Base-by-base conservation (phyloP, 345 rosid genomes). In the Carallia pectinifolia region DNA sequence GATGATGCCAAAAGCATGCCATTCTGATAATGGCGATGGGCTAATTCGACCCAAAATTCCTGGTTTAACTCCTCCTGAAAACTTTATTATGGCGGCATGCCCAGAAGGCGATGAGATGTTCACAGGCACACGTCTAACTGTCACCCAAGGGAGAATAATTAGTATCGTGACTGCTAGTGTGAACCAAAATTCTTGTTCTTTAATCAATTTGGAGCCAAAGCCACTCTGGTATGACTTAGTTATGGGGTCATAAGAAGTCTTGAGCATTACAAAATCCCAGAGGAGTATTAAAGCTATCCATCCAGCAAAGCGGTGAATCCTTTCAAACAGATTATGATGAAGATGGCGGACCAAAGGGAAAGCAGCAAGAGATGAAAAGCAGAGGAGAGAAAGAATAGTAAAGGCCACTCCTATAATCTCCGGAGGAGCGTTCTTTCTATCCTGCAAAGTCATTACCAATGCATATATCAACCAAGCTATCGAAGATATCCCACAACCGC, bases 1-100 rank as follows among this genome's bases (percentile, higher is more conserved):
- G 48, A 92, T 90, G 0, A 88, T 90, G 5, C 96, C 96, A 33
- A 92, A 90, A 17, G 95, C 93, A 13, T 92, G 98, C 98, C 96
- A 90, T 73, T 92, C 95, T 0, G 91, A 92, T 4, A 92, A 77
- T 6, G 95, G 96, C 5, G 95, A 92, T 0, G 95, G 95, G 76
- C 96, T 92, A 23, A 92, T 92, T 76, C 98, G 77, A 4, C 98
- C 95, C 33, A 92, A 65, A 15, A 92, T 79, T 2, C 98, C 95
- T 0, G 93, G 66, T 72, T 87, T 81, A 18, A 88, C 80, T 18
- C 98, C 96, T 4, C 93, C 95, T 2, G 74, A 67, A 67, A 86
- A 92, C 53, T 85, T 87, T 27, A 92, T 89, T 39, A 92, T 62
- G 2, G 98, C 83, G 30, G 96, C 93, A 27, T 88, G 98, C 0